These are phyloP conservation scores for Trichoderma endophyticum DNA, from an alignment of 2,329 filamentous ascomycete species.

Conservation along the genomic window DNA sequence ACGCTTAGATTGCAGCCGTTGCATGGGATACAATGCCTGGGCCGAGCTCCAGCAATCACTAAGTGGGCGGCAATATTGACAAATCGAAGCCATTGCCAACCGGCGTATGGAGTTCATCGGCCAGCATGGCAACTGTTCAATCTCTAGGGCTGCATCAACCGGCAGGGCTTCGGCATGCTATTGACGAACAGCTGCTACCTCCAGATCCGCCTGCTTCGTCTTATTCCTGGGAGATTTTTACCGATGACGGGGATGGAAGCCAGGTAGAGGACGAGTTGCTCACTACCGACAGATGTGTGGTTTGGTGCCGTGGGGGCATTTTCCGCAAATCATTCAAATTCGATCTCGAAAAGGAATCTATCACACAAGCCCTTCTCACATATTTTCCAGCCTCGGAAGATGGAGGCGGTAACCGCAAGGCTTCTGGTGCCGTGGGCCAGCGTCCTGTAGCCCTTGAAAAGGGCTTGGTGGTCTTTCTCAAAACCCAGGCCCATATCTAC, in stretches of 20 bases:
- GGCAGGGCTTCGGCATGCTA: constrained; percentile 75
- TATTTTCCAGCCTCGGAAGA: constrained; percentile 64
- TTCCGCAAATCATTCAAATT: constrained; percentile 86
- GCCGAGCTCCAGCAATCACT: background rate
- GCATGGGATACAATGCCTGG: background rate
- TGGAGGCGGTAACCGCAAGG: constrained; percentile 22
- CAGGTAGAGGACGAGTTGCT: constrained; percentile 74
- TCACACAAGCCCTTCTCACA: constrained; percentile 83
- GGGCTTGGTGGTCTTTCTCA: constrained; percentile 86
- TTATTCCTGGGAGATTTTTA: constrained; percentile 72
- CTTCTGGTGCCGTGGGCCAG: constrained; percentile 13
- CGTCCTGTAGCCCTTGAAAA: constrained; percentile 45
- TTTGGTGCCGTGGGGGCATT: constrained; percentile 85
- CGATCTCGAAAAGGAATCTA: constrained; percentile 78
- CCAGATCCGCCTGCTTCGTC: constrained; percentile 60
- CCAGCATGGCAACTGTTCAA: constrained; percentile 78
- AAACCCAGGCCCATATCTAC: constrained; percentile 89
- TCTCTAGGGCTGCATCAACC: constrained; percentile 91
- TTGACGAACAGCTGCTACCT: constrained; percentile 74
- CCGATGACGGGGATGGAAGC: constrained; percentile 38
- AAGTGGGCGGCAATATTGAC: background rate
- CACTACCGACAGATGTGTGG: constrained; percentile 68
- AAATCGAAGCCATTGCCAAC: constrained; percentile 4
- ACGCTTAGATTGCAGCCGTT: background rate
- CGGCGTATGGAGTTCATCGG: constrained; percentile 33